A percentile compares a stretch with the other conserved stretches of the same genome.
Conservation (phyloP, 257 asterid genomes). For the Asclepias syriaca region DNA sequence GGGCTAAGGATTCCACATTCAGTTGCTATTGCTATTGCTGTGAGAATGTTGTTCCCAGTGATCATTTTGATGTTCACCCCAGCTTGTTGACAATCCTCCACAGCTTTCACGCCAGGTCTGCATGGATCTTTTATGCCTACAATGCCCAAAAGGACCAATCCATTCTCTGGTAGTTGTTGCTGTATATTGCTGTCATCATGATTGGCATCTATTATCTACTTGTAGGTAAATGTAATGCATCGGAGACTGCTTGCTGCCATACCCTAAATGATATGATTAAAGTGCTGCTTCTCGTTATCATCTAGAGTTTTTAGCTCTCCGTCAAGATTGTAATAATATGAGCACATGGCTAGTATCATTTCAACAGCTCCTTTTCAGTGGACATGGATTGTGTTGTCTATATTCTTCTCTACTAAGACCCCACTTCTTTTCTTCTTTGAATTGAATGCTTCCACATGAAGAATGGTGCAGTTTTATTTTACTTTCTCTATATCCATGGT, state of each 20-base stretch:
- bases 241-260: conserved; percentile 72
- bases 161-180: conserved; percentile 27
- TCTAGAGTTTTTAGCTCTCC: conserved; percentile 35
- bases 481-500: conserved; percentile 53
- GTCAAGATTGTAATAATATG: no score
- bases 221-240: conserved; percentile 68
- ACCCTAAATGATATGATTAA: conserved; percentile 38
- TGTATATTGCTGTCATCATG: conserved; percentile 7
- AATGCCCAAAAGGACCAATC: conserved; percentile 40
- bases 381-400: no score
- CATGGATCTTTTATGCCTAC: conserved; percentile 71
- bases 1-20: conserved; percentile 63
- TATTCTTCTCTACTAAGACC: no score
- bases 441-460: conserved; percentile 64
- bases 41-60: conserved; percentile 68
- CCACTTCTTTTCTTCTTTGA: no score
- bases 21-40: conserved; percentile 69
- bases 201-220: conserved; percentile 21
- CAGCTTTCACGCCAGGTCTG: conserved; percentile 60
- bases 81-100: conserved; percentile 49
- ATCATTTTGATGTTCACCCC: conserved; percentile 72
- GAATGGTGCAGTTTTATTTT: conserved; percentile 21
- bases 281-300: conserved; percentile 20
- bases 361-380: no score
- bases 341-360: no score